Conservation (phyloP, 2,329 filamentous ascomycete species). For the Aspergillus sp. region DNA sequence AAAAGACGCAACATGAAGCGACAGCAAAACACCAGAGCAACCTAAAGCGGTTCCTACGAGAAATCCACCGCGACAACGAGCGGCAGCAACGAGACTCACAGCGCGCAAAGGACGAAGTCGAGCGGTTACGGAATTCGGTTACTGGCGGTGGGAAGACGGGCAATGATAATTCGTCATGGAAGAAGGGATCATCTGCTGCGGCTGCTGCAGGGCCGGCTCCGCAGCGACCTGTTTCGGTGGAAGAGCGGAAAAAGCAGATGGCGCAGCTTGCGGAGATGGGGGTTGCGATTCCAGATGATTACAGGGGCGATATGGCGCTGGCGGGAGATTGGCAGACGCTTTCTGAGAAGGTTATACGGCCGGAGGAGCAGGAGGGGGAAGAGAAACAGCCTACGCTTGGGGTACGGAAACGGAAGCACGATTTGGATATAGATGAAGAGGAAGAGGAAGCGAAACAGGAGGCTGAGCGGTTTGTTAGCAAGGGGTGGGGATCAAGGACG, state of each 20-base stretch:
- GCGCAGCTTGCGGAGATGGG: constrained; percentile 87
- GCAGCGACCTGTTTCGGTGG: constrained; percentile 50
- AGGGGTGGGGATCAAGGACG: constrained; percentile 46
- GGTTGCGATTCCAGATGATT: constrained; percentile 76
- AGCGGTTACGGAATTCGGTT: constrained; percentile 77
- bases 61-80: constrained; percentile 83
- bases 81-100: constrained; percentile 78
- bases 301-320: constrained; percentile 79
- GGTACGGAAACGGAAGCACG: constrained; percentile 47
- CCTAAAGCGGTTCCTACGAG: constrained; percentile 85
- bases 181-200: constrained; percentile 20
- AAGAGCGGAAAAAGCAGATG: constrained; percentile 78
- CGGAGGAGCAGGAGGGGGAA: constrained; percentile 42
- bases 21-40: constrained; percentile 80
- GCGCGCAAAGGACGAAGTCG: constrained; percentile 78
- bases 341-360: constrained; percentile 44
- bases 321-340: constrained; percentile 83
- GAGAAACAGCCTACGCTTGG: constrained; percentile 45
- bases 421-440: constrained; percentile 42
- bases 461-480: constrained; percentile 34
- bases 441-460: constrained; percentile 39
- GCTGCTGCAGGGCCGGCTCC: constrained; percentile 32
- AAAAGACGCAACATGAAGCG: constrained; percentile 84
- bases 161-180: constrained; percentile 24
- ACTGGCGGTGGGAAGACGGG: constrained; percentile 37